Evolutionary conservation across 2,329 filamentous ascomycete genomes (phyloP), one percentile per base, ranked within the genome.

Genomic region (Pseudogymnoascus sp.): DNA sequence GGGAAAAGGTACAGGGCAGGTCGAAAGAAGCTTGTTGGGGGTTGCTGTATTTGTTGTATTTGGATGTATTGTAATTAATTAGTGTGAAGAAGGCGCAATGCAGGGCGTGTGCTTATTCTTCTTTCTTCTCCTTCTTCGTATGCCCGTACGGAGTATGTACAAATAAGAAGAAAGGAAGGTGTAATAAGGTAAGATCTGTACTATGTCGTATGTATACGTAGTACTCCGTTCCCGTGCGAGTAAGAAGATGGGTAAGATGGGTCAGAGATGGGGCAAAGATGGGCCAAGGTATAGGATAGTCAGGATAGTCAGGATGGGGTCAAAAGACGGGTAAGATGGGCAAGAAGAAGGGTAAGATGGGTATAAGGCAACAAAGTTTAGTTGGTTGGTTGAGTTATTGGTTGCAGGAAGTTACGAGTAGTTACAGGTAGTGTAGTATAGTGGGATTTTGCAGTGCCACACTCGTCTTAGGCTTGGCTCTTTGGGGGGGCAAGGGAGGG

Each of bases 311-410:
- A 21, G n/a, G 38, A 42, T 42, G 38, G 38, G 38, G 10, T 44
- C 38, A 42, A 42, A 42, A 88, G 0, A 84, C 82, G 33, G 88
- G 73, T 0, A 81, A 83, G 5, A 88, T 80, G n/a, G 88, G 73
- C 0, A 83, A 86, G 75, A 88, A 88, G 62, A 79, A 88, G 1
- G 84, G 80, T 0, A 87, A 88, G 0, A 84, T 82, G n/a, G 88
- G 73, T 0, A 21, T 21, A 21, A 23, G 40, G 10, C 6, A 7
- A 19, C 17, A 37, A 44, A 21, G 17, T 44, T 21, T 44, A 21
- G 40, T 44, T 44, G 17, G 40, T 37, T 37, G 35, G 35, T 21
- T 21, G 10, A 33, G 31, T 3, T 33, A 11, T 33, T 33, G 11
- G 31, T 33, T 33, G 4, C 31, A 33, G 10, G 3, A 33, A 33